These are phyloP conservation scores for Hyphodiscus sp. DNA, from an alignment of 2,329 filamentous ascomycete species.

Conservation along the genomic window DNA sequence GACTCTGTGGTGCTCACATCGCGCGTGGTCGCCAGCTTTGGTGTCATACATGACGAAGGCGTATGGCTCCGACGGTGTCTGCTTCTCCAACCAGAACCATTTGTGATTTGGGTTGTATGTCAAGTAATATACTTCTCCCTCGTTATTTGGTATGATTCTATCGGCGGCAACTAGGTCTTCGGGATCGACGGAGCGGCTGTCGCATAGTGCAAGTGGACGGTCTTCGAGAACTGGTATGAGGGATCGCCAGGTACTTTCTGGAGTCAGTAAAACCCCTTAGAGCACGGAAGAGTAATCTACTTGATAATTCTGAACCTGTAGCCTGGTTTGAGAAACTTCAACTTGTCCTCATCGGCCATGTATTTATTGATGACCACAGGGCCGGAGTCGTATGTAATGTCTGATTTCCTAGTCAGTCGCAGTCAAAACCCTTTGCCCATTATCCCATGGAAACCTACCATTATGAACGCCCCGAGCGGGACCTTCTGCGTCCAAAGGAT, in stretches of 20 bases:
- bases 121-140: slow-evolving; percentile 25
- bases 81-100: slow-evolving; percentile 25
- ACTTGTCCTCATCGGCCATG: slow-evolving; percentile 4
- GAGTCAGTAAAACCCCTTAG: neutral
- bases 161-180: slow-evolving; percentile 23
- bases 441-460: slow-evolving; percentile 7
- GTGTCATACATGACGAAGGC: slow-evolving; percentile 23
- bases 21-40: slow-evolving; percentile 12
- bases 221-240: slow-evolving; percentile 22
- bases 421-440: neutral
- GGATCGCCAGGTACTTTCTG: slow-evolving; percentile 22
- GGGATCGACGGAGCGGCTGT: slow-evolving; percentile 15
- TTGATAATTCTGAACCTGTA: slow-evolving; percentile 19
- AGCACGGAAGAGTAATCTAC: slow-evolving; percentile 2
- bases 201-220: slow-evolving; percentile 19
- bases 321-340: slow-evolving; percentile 12
- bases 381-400: slow-evolving; percentile 17
- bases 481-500: slow-evolving; percentile 9
- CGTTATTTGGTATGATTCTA: slow-evolving; percentile 17
- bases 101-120: slow-evolving; percentile 19
- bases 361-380: slow-evolving; percentile 12
- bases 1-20: slow-evolving; percentile 12
- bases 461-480: slow-evolving; percentile 19
- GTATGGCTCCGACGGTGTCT: slow-evolving; percentile 18
- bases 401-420: slow-evolving; percentile 1